These are phyloP conservation scores for Colletotrichum sp. DNA, from an alignment of 2,329 filamentous ascomycete genomes.

Conservation along the genomic window DNA sequence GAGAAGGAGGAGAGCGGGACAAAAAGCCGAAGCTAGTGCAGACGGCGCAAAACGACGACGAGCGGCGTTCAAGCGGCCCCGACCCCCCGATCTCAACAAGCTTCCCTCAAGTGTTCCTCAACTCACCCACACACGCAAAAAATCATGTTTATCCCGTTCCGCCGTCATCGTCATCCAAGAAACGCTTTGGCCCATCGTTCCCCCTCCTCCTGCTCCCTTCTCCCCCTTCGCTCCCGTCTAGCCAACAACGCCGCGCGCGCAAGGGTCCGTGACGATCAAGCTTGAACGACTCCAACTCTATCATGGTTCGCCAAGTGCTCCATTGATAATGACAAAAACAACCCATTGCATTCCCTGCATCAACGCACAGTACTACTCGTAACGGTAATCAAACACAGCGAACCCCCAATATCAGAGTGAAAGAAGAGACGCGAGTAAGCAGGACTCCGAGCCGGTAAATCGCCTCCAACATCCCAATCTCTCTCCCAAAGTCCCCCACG, in stretches of 20 bases:
- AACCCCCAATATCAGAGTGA: background rate
- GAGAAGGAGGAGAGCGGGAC: background rate
- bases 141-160: background rate
- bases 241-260: background rate
- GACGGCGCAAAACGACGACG: background rate
- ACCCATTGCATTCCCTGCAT: background rate
- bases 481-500: background rate
- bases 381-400: background rate
- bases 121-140: background rate
- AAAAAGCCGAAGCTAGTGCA: background rate
- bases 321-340: background rate
- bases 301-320: background rate
- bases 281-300: background rate
- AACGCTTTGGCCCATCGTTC: background rate
- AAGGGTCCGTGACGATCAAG: background rate
- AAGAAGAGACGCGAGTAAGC: background rate
- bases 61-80: background rate
- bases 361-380: background rate
- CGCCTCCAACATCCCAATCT: background rate
- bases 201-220: background rate
- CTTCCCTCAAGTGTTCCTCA: background rate
- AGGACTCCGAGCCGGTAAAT: background rate
- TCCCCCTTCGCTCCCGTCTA: background rate
- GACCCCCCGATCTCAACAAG: background rate
- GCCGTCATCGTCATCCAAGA: background rate